These are phyloP conservation scores for Calamus simplicifolius DNA, from an alignment of 176 grass and related monocot species.

Conservation along the genomic window DNA sequence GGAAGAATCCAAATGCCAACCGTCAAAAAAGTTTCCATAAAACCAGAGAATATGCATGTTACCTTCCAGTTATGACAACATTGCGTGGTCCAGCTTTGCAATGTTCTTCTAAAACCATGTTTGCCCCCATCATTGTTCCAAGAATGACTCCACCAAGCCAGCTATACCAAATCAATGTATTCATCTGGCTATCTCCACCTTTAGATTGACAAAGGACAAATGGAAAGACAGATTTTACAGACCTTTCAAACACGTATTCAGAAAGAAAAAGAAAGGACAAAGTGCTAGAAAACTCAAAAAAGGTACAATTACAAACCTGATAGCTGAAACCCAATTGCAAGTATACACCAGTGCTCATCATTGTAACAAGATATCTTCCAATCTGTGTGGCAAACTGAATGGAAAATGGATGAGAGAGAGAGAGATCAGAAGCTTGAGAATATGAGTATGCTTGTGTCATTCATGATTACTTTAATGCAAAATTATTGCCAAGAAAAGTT, in stretches of 20 bases:
- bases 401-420: conserved; percentile 6
- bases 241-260: neutral
- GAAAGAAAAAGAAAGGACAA: conserved; percentile 1
- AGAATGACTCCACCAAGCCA: conserved; percentile 98
- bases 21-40: too few species aligned
- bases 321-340: conserved; percentile 91
- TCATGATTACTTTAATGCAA: too few species aligned
- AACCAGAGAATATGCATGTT: neutral
- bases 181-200: conserved; percentile 83
- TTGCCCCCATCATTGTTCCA: conserved; percentile 86
- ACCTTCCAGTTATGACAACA: conserved; percentile 98
- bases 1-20: too few species aligned
- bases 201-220: conserved; percentile 11
- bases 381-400: conserved; percentile 61
- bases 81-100: conserved; percentile 95
- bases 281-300: neutral
- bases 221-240: neutral
- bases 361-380: conserved; percentile 78
- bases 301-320: conserved; percentile 43
- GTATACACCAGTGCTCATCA: conserved; percentile 87
- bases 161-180: conserved; percentile 95
- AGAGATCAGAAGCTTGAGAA: neutral
- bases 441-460: too few species aligned
- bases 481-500: too few species aligned
- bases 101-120: conserved; percentile 86